Conservation (phyloP, 2,329 filamentous ascomycete genomes). For the Neofusicoccum sp. region DNA sequence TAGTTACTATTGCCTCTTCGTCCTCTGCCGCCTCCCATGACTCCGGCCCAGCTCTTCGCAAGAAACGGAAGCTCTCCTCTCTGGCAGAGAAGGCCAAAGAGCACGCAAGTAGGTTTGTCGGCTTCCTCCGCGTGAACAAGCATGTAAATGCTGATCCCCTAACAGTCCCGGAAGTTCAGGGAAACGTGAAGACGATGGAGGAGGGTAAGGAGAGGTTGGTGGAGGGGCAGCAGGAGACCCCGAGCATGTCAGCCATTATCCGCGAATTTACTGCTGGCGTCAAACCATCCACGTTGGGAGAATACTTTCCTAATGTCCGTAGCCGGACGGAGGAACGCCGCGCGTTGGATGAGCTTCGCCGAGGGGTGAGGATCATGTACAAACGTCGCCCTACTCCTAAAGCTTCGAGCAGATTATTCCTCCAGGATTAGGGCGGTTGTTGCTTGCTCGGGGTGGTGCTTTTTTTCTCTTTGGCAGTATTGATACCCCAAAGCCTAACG, state of each 20-base stretch:
- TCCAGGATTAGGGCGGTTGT: not conserved
- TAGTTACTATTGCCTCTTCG: not conserved
- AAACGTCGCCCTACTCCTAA: not conserved
- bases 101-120: not conserved
- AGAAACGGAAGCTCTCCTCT: slow-evolving; percentile 5
- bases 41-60: slow-evolving; percentile 6
- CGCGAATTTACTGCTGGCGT: not conserved
- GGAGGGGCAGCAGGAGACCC: not conserved
- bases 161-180: not conserved
- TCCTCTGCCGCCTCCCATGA: not conserved
- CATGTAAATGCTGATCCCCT: not conserved
- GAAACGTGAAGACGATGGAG: not conserved
- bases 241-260: not conserved
- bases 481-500: not conserved
- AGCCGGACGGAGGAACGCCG: not conserved
- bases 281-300: too few relatives aligned
- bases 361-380: slow-evolving; percentile 1
- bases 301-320: too few relatives aligned
- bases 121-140: too few relatives aligned
- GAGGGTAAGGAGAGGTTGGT: not conserved
- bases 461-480: not conserved
- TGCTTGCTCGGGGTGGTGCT: not conserved
- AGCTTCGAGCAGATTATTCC: not conserved
- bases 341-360: not conserved
- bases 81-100: not conserved